Conservation (phyloP, 305 asterid genomes). For the Rubia tinctorum region DNA sequence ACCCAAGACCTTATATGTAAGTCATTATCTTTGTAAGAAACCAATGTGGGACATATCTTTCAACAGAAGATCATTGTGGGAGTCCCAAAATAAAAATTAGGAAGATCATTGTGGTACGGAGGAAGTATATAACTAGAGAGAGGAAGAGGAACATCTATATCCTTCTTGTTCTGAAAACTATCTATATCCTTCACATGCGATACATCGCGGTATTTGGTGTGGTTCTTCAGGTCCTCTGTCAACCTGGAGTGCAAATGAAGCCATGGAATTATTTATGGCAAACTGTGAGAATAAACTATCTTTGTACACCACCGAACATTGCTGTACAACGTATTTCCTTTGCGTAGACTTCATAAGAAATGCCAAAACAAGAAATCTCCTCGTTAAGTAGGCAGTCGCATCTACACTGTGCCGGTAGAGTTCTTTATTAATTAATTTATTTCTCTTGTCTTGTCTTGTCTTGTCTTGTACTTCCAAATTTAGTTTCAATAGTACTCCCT, state of each 20-base stretch:
- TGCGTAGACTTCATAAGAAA: conserved; percentile 23
- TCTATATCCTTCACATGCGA: no score
- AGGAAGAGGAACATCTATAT: not conserved
- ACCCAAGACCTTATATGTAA: no score
- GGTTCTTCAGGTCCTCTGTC: conserved; percentile 19
- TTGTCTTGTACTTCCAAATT: not conserved
- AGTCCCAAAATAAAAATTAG: no score
- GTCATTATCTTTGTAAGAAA: no score
- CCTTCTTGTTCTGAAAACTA: no score
- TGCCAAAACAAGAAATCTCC: conserved; percentile 15
- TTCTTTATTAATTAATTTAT: no score
- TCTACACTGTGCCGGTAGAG: conserved; percentile 18
- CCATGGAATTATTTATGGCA: conserved; percentile 12
- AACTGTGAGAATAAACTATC: not conserved
- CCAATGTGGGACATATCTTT: no score
- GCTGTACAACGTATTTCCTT: conserved; percentile 15
- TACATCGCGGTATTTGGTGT: not conserved
- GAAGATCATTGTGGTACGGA: no score
- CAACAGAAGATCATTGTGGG: no score
- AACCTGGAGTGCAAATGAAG: conserved; percentile 25
- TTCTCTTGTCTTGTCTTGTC: not conserved
- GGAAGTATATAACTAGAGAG: not conserved
- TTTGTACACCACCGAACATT: not conserved
- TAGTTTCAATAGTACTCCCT: no score
- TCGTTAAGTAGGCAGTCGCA: conserved; percentile 26